Percentiles rank a stretch among this genome's conserved stretches.
These are phyloP conservation scores for Nemania sp. DNA, from an alignment of 2,329 filamentous ascomycete species.

Conservation along the genomic window DNA sequence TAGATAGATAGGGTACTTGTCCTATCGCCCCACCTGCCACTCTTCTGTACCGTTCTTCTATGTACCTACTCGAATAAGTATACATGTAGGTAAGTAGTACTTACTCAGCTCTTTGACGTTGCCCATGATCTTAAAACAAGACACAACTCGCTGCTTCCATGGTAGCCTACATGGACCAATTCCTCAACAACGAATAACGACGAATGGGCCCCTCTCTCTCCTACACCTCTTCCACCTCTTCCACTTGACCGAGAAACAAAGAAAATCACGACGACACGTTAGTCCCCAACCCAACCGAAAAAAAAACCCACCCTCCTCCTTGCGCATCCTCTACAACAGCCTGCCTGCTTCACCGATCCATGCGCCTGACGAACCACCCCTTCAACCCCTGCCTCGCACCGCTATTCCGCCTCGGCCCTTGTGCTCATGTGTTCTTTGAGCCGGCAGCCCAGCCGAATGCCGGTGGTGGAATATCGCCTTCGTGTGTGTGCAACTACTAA, in stretches of 20 bases:
- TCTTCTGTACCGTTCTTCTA: too few species aligned
- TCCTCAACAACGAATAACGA: not conserved
- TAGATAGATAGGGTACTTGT: not conserved
- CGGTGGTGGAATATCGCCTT: slow-evolving; percentile 26
- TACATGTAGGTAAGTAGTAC: too few species aligned
- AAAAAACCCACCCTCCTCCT: not conserved
- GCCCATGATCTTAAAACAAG: not conserved
- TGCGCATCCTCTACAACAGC: slow-evolving; percentile 24
- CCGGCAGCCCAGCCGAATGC: slow-evolving; percentile 24
- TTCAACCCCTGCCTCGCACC: not conserved
- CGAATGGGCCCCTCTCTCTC: not conserved
- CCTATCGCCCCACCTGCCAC: too few species aligned
- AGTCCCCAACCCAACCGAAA: not conserved
- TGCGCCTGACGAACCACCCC: not conserved
- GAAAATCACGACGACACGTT: not conserved
- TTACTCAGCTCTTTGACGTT: not conserved
- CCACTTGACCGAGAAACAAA: not conserved
- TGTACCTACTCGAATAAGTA: not conserved
- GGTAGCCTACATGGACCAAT: not conserved
- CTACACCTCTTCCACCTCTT: not conserved
- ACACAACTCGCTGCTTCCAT: not conserved
- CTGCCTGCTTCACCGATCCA: slow-evolving; percentile 3
- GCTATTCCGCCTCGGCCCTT: not conserved
- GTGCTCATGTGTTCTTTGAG: slow-evolving; percentile 32
- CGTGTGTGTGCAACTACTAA: slow-evolving; percentile 16